These are phyloP conservation scores for Botryotinia calthae DNA, from an alignment of 2,329 filamentous ascomycete genomes.

Conservation along the genomic window DNA sequence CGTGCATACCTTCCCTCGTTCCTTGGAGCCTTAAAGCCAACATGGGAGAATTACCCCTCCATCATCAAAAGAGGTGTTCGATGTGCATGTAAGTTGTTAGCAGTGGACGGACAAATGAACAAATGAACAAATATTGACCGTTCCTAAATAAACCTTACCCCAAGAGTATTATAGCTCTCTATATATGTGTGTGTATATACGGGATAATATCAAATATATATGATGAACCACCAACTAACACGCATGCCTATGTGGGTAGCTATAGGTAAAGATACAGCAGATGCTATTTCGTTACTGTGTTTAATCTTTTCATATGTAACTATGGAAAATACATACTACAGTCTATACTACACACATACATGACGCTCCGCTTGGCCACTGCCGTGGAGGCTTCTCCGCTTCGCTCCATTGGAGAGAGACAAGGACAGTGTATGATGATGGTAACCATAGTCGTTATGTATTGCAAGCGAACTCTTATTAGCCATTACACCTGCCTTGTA, in stretches of 20 bases:
- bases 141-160: too few relatives aligned
- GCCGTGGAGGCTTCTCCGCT: not conserved
- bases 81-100: not conserved
- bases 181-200: not conserved
- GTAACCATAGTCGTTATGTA: not conserved
- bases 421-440: not conserved
- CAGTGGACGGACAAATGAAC: not conserved
- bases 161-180: too few relatives aligned
- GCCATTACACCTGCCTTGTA: not conserved
- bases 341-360: not conserved
- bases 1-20: not conserved
- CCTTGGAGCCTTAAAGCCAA: not conserved
- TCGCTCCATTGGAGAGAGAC: not conserved
- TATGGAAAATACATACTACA: not conserved
- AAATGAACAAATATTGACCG: too few relatives aligned
- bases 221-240: not conserved
- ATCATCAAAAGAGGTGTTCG: not conserved
- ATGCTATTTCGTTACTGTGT: not conserved
- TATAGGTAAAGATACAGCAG: not conserved
- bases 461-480: not conserved
- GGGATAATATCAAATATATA: not conserved
- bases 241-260: too few relatives aligned
- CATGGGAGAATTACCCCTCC: slow-evolving; percentile 3
- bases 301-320: not conserved
- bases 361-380: not conserved